Percentiles rank a stretch among this genome's conserved stretches.
These are phyloP conservation scores for Wickerhamomyces queroliae DNA, from an alignment of 805 yeast species.

Conservation along the genomic window DNA sequence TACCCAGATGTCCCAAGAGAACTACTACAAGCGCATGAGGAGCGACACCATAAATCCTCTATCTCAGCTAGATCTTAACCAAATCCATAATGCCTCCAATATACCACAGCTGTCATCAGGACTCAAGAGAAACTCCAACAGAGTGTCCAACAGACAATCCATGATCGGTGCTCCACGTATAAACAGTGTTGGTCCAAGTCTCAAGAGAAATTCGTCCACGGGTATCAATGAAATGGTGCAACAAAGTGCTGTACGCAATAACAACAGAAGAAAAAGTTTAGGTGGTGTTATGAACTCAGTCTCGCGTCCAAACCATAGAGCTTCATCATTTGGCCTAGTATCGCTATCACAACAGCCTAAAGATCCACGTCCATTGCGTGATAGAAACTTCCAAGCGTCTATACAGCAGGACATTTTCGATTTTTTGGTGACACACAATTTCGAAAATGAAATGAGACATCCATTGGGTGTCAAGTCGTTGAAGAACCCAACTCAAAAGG, in stretches of 20 bases:
- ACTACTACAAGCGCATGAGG: constrained; percentile 13
- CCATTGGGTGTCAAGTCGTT: constrained; percentile 60
- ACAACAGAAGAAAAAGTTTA: constrained; percentile 16
- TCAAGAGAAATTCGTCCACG: constrained; percentile 17
- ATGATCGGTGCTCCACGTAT: constrained; percentile 25
- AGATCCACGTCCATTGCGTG: constrained; percentile 79
- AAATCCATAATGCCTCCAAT: constrained; percentile 19
- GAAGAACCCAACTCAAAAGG: constrained; percentile 80
- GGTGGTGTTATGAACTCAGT: constrained; percentile 8
- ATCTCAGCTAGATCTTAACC: constrained; percentile 20
- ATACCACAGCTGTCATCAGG: constrained; percentile 21
- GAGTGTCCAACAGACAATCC: constrained; percentile 22
- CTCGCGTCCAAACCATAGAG: constrained; percentile 11
- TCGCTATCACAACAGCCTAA: constrained; percentile 22
- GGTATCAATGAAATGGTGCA: constrained; percentile 23
- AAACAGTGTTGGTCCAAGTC: constrained; percentile 7
- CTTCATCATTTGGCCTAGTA: constrained; percentile 20
- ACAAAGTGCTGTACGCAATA: constrained; percentile 19
- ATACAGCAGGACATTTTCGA: constrained; percentile 66
- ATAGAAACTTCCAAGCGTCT: constrained; percentile 56
- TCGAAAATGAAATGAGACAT: constrained; percentile 71
- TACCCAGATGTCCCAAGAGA: constrained; percentile 19
- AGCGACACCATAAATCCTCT: constrained; percentile 15
- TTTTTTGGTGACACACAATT: constrained; percentile 55
- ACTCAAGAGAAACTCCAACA: constrained; percentile 17